Conservation (phyloP, 495 filamentous ascomycete genomes). For the Choiromyces venosus region DNA sequence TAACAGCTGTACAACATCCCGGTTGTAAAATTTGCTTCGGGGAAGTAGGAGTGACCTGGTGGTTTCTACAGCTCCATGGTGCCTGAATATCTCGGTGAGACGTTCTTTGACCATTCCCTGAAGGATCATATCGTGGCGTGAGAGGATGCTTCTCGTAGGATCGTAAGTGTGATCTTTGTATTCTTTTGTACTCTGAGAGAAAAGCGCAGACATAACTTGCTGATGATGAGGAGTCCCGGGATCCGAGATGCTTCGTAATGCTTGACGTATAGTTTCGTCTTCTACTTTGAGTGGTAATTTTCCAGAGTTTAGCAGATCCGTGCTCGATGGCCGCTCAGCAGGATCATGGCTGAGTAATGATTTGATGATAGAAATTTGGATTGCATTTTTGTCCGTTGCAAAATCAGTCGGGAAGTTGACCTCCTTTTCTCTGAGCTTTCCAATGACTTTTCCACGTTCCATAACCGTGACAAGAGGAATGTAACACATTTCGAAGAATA, state of each 20-base stretch:
- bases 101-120: slow-evolving; percentile 70
- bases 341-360: slow-evolving; percentile 76
- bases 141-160: slow-evolving; percentile 53
- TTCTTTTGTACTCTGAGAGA: slow-evolving; percentile 65
- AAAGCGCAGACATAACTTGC: slow-evolving; percentile 78
- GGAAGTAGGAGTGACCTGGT: slow-evolving; percentile 72
- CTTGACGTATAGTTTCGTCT: slow-evolving; percentile 78
- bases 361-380: slow-evolving; percentile 69
- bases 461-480: slow-evolving; percentile 67
- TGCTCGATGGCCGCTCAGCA: slow-evolving; percentile 73
- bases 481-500: slow-evolving; percentile 97
- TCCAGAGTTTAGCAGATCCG: slow-evolving; percentile 78
- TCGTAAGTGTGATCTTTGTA: slow-evolving; percentile 88
- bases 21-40: slow-evolving; percentile 67
- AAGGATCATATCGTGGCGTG: slow-evolving; percentile 62
- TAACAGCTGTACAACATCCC: slow-evolving; percentile 67
- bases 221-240: slow-evolving; percentile 80
- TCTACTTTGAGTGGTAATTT: slow-evolving; percentile 86
- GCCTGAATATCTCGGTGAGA: slow-evolving; percentile 73
- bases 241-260: slow-evolving; percentile 73
- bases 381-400: slow-evolving; percentile 63
- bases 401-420: slow-evolving; percentile 69
- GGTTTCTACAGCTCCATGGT: slow-evolving; percentile 83
- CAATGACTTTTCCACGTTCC: slow-evolving; percentile 75
- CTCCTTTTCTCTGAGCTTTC: slow-evolving; percentile 61